A percentile compares a stretch with the other conserved stretches of the same genome.
Conservation (phyloP, 2,329 filamentous ascomycete species). For the Plenodomus tracheiphilus region DNA sequence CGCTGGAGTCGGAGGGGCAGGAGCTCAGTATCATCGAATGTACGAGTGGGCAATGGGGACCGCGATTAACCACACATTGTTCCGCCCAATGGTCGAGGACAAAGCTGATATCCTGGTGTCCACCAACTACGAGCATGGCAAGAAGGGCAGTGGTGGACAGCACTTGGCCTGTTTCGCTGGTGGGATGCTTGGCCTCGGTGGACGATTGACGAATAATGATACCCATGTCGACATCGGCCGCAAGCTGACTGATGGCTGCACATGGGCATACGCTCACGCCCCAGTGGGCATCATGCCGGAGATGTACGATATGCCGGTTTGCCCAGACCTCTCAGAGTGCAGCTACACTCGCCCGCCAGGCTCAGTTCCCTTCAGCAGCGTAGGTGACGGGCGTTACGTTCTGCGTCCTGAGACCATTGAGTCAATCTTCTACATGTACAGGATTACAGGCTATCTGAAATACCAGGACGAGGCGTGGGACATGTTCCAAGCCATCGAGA, state of each 20-base stretch:
- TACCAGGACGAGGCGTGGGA: conserved; percentile 52
- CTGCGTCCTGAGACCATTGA: conserved; percentile 62
- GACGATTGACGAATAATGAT: conserved; percentile 57
- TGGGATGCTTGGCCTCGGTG: conserved; percentile 64
- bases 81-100: conserved; percentile 54
- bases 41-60: conserved; percentile 58
- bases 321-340: conserved; percentile 29
- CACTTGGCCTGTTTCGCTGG: conserved; percentile 64
- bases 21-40: conserved; percentile 53
- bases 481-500: conserved; percentile 51
- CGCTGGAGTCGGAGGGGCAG: conserved; percentile 48
- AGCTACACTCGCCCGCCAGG: conserved; percentile 44
- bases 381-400: conserved; percentile 52
- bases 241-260: conserved; percentile 62
- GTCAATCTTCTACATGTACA: conserved; percentile 62
- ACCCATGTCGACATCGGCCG: conserved; percentile 59
- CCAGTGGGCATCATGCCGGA: conserved; percentile 65
- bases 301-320: conserved; percentile 54
- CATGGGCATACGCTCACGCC: conserved; percentile 62
- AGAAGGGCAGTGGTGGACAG: conserved; percentile 53
- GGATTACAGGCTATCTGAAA: conserved; percentile 58
- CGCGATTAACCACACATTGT: conserved; percentile 51
- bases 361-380: conserved; percentile 49
- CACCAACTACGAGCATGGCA: conserved; percentile 39
- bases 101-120: conserved; percentile 52